Evolutionary conservation across 805 yeast genomes (phyloP).

Genomic region (Zygotorulaspora sp.): DNA sequence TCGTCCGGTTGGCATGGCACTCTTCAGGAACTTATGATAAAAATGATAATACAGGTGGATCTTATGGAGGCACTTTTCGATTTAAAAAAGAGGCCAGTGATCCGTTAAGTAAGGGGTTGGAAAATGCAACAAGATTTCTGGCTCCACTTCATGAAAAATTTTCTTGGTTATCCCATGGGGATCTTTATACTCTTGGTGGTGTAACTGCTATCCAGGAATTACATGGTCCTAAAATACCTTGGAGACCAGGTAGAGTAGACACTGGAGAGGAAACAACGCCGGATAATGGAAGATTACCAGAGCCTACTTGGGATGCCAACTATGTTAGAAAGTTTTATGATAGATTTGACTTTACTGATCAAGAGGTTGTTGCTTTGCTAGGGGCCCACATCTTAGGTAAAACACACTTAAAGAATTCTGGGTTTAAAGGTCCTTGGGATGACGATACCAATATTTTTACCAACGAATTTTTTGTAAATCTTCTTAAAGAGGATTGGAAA

Average conservation of each 20-base stretch:
- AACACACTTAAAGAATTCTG: conserved; percentile 64
- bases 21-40: conserved; percentile 73
- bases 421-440: conserved; percentile 90
- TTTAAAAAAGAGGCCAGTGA: conserved; percentile 47
- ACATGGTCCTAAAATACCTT: conserved; percentile 70
- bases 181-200: conserved; percentile 75
- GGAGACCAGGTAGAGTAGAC: conserved; percentile 82
- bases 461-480: conserved; percentile 62
- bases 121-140: conserved; percentile 51
- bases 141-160: conserved; percentile 50
- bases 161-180: conserved; percentile 74
- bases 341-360: conserved; percentile 63
- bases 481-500: conserved; percentile 52
- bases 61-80: conserved; percentile 67
- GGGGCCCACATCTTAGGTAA: conserved; percentile 78
- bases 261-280: conserved; percentile 48
- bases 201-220: conserved; percentile 72
- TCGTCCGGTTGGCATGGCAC: conserved; percentile 83
- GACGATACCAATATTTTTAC: conserved; percentile 68
- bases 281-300: conserved; percentile 69
- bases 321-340: conserved; percentile 62
- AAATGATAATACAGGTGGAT: conserved; percentile 53
- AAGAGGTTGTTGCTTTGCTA: conserved; percentile 66
- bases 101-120: conserved; percentile 60
- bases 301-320: conserved; percentile 58